Percentiles rank a stretch among this genome's conserved stretches.
Conservation (phyloP, 371 early-diverging fungal species). For the Paraphysoderma sedebokerense region DNA sequence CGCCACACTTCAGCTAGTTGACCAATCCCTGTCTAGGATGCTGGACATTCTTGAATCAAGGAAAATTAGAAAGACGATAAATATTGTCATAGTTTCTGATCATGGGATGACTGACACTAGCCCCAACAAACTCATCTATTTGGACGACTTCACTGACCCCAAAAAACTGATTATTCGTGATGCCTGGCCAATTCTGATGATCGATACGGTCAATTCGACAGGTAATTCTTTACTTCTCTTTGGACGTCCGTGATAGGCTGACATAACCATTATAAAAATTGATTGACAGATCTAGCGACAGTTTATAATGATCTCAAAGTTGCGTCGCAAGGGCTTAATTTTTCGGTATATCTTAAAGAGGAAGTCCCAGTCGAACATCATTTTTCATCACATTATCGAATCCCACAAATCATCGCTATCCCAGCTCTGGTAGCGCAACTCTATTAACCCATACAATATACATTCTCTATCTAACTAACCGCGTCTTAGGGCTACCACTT, state of each 20-base stretch:
- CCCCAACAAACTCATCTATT: slow-evolving; percentile 37
- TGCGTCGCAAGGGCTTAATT: slow-evolving; percentile 14
- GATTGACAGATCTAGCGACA: slow-evolving; percentile 17
- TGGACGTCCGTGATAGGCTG: not conserved
- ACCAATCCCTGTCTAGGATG: slow-evolving; percentile 42
- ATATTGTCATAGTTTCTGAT: slow-evolving; percentile 77
- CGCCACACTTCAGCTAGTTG: slow-evolving; percentile 37
- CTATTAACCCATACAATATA: not conserved
- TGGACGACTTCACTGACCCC: slow-evolving; percentile 51
- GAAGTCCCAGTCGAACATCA: slow-evolving; percentile 20
- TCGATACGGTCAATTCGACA: slow-evolving; percentile 4
- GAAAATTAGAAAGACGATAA: slow-evolving; percentile 39
- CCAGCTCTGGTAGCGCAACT: slow-evolving; percentile 24
- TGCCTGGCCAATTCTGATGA: slow-evolving; percentile 17
- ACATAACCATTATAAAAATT: slow-evolving; percentile 11
- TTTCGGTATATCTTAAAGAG: slow-evolving; percentile 9
- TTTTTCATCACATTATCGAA: slow-evolving; percentile 37
- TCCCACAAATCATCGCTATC: slow-evolving; percentile 21
- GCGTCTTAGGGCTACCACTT: not conserved
- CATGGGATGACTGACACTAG: slow-evolving; percentile 70
- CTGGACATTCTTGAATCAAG: slow-evolving; percentile 30
- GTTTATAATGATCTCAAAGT: slow-evolving; percentile 13
- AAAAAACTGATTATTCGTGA: slow-evolving; percentile 16
- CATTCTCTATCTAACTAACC: not conserved
- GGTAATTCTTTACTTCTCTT: not conserved